Conservation (phyloP, 257 asterid genomes). For the Phtheirospermum japonicum region DNA sequence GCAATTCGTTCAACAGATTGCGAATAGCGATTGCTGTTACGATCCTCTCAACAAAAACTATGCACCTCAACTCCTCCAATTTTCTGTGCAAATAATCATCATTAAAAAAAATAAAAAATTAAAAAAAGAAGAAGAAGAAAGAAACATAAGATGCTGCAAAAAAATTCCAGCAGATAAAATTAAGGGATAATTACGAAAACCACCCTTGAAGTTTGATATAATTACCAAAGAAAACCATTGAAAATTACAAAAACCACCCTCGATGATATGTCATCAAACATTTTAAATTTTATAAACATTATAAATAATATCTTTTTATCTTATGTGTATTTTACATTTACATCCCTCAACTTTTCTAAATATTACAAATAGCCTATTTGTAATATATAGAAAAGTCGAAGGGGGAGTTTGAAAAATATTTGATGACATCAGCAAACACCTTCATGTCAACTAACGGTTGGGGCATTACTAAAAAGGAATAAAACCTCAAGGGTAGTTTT, state of each 20-base stretch:
- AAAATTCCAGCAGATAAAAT: neutral
- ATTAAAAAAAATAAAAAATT: no score
- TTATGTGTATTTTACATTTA: no score
- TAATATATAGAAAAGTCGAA: no score
- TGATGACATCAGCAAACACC: no score
- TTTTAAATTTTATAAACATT: no score
- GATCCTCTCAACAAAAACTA: slow-evolving; percentile 79
- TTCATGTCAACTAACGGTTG: no score
- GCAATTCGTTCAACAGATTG: slow-evolving; percentile 60
- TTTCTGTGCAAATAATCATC: slow-evolving; percentile 39
- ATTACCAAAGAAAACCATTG: neutral
- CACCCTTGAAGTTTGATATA: neutral
- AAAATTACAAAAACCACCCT: neutral
- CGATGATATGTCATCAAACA: neutral
- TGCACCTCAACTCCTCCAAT: slow-evolving; percentile 71
- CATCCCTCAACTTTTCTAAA: no score
- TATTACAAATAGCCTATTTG: no score
- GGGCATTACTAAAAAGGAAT: no score
- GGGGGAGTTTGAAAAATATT: no score
- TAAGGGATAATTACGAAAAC: neutral
- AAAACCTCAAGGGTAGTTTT: no score
- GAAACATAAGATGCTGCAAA: neutral
- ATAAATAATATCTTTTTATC: no score
- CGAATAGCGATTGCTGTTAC: slow-evolving; percentile 67
- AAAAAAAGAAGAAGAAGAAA: neutral